Percentiles rank a stretch among this genome's conserved stretches.
Conservation (phyloP, 2,329 filamentous ascomycete genomes). For the Plenodomus tracheiphilus region DNA sequence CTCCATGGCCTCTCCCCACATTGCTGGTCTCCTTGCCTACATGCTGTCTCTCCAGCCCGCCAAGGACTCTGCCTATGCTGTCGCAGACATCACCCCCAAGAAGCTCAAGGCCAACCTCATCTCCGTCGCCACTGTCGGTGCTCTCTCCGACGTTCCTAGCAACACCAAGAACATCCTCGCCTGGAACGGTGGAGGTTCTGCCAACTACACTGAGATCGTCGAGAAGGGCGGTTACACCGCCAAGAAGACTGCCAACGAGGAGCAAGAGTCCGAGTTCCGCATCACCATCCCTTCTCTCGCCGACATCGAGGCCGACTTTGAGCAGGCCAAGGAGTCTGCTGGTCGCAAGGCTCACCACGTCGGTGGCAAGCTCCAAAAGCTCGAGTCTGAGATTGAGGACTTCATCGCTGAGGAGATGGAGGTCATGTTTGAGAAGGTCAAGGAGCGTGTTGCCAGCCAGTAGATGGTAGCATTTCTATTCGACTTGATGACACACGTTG, state of each 20-base stretch:
- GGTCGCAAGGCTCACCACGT: conserved; percentile 48
- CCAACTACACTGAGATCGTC: conserved; percentile 86
- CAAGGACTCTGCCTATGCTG: conserved; percentile 85
- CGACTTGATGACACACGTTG: neutral
- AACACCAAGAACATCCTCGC: conserved; percentile 94
- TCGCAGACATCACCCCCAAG: conserved; percentile 86
- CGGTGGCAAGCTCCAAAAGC: conserved; percentile 52
- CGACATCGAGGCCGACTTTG: conserved; percentile 41
- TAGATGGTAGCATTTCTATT: conserved; percentile 15
- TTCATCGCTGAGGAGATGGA: conserved; percentile 55
- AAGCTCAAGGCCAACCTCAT: conserved; percentile 92
- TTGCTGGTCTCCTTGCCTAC: conserved; percentile 95
- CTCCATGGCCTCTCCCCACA: conserved; percentile 98
- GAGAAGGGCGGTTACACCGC: conserved; percentile 71
- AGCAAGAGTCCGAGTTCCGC: conserved; percentile 44
- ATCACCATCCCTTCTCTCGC: conserved; percentile 44
- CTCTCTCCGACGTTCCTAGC: conserved; percentile 78
- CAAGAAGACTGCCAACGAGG: conserved; percentile 31
- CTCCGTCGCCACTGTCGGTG: conserved; percentile 75
- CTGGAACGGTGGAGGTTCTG: conserved; percentile 96
- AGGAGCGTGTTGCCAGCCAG: conserved; percentile 42
- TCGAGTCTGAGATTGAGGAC: conserved; percentile 50
- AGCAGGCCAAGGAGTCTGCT: conserved; percentile 43
- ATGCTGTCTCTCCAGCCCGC: conserved; percentile 94
- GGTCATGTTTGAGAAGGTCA: conserved; percentile 59